A percentile compares a stretch with the other conserved stretches of the same genome.
phyloP scores from a whole-genome alignment of 2,329 filamentous ascomycete genomes.

The Zymoseptoria crescenta region DNA sequence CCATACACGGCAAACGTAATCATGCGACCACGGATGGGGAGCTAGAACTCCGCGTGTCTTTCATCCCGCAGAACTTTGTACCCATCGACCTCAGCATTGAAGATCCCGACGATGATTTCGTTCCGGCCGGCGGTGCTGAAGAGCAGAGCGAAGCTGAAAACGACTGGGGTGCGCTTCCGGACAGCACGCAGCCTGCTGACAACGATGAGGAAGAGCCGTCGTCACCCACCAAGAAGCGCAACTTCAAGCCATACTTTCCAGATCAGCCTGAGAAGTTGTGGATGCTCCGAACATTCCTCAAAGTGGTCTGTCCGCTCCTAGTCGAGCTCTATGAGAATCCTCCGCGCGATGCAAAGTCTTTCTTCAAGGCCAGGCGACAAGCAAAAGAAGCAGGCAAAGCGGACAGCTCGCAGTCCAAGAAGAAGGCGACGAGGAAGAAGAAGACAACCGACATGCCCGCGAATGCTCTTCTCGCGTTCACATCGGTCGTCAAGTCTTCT shows the following conservation, averaged over 20 bases:
- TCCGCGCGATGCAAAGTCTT: constrained; percentile 22
- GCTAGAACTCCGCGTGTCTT: constrained; percentile 71
- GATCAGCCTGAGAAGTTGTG: constrained; percentile 57
- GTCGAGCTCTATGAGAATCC: constrained; percentile 57
- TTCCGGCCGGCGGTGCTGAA: constrained; percentile 31
- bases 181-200: constrained; percentile 13
- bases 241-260: constrained; percentile 53
- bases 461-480: constrained; percentile 7
- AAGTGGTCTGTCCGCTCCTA: constrained; percentile 56
- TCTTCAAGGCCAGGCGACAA: constrained; percentile 21
- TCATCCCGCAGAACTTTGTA: constrained; percentile 67
- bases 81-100: constrained; percentile 68
- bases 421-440: constrained; percentile 16
- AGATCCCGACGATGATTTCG: constrained; percentile 51
- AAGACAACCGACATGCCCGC: constrained; percentile 7
- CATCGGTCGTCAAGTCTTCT: constrained; percentile 12
- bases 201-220: constrained; percentile 28
- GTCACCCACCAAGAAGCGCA: constrained; percentile 39
- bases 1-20: constrained; percentile 58
- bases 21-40: constrained; percentile 69
- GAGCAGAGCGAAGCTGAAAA: constrained; percentile 30
- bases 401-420: background rate
- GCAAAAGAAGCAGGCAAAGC: constrained; percentile 16
- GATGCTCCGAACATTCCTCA: constrained; percentile 59
- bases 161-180: constrained; percentile 13